Conservation (phyloP, 202 grass and related monocot species). For the Digitaria exilis region DNA sequence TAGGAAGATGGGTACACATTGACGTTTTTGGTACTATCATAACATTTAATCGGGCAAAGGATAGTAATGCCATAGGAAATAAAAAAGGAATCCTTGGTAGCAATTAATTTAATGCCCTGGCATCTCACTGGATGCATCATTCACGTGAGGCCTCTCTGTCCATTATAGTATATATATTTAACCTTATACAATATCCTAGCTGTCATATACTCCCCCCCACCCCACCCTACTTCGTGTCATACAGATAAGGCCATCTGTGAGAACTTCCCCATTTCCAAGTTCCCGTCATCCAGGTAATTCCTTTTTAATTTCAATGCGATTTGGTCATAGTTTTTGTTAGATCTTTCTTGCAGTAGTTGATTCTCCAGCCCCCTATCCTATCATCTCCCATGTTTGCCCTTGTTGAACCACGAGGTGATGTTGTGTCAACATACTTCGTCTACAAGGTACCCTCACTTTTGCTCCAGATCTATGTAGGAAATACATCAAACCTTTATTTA, state of each 20-base stretch:
- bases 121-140: background rate
- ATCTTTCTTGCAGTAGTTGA: background rate
- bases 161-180: background rate
- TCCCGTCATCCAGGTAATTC: background rate
- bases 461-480: too few relatives aligned
- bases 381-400: too few relatives aligned
- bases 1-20: background rate
- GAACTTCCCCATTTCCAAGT: background rate
- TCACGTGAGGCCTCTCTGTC: background rate
- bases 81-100: background rate
- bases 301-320: background rate
- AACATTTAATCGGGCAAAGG: background rate
- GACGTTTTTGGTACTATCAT: background rate
- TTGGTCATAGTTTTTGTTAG: background rate
- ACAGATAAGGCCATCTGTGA: background rate
- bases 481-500: too few relatives aligned
- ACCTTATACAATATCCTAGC: background rate
- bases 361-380: background rate
- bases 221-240: background rate
- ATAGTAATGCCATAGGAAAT: background rate
- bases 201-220: background rate
- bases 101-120: background rate
- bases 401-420: too few relatives aligned
- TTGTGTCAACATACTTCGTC: too few relatives aligned
- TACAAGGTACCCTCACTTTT: too few relatives aligned